These are phyloP conservation scores for Geranomyces variabilis DNA, from an alignment of 192 early-diverging fungal species.

Conservation along the genomic window DNA sequence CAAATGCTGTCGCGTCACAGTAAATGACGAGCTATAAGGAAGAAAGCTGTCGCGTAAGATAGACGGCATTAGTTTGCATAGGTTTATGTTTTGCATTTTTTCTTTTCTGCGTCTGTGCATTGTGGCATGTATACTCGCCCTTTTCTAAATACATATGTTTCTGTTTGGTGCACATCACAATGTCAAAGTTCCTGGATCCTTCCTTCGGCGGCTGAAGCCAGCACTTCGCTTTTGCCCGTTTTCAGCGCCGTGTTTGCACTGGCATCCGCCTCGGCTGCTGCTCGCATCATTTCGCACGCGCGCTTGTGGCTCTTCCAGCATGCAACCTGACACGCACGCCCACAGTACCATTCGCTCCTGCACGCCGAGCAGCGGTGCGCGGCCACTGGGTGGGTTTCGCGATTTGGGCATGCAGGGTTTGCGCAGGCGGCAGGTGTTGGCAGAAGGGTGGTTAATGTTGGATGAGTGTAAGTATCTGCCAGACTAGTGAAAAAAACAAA, in stretches of 20 bases:
- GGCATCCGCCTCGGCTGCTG: conserved; percentile 10
- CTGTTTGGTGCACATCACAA: no score
- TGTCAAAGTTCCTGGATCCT: no score
- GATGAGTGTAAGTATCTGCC: conserved; percentile 27
- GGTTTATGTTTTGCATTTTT: no score
- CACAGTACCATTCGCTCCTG: conserved; percentile 60
- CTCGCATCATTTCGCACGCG: conserved; percentile 19
- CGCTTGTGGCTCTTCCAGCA: conserved; percentile 28
- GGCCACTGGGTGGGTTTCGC: conserved; percentile 30
- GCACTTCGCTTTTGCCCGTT: no score
- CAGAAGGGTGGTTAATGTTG: conserved; percentile 18
- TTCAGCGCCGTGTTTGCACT: no score
- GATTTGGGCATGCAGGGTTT: conserved; percentile 23
- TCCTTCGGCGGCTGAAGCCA: no score
- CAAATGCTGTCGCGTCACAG: not conserved
- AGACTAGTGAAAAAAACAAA: not conserved
- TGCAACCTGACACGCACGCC: conserved; percentile 30
- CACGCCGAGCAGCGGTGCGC: conserved; percentile 55
- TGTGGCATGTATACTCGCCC: no score
- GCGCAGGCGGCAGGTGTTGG: conserved; percentile 22
- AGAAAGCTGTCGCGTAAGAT: no score
- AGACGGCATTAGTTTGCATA: no score
- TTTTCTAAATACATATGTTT: no score
- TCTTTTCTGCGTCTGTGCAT: no score
- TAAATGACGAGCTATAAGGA: no score